Conservation (phyloP, 345 rosid genomes). For the Aquilaria malaccensis region DNA sequence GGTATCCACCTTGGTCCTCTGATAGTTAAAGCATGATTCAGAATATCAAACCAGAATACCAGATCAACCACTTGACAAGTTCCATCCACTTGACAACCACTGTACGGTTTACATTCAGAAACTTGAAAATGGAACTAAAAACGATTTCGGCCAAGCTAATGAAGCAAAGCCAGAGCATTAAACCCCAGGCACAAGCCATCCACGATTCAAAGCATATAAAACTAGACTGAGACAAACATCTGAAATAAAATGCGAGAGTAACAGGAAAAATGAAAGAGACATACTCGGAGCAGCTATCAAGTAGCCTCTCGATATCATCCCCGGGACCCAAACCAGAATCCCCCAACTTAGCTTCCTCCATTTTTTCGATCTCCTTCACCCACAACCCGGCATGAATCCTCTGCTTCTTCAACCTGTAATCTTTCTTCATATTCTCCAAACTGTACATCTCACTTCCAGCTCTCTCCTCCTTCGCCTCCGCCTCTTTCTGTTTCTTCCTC, state of each 20-base stretch:
- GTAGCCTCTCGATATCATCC: constrained; percentile 80
- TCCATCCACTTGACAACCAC: too few species aligned
- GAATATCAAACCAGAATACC: too few species aligned
- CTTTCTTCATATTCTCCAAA: constrained; percentile 81
- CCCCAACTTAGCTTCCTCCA: constrained; percentile 66
- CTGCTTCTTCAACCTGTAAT: constrained; percentile 88
- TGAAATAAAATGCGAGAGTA: neutral
- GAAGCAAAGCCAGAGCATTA: too few species aligned
- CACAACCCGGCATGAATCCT: constrained; percentile 85
- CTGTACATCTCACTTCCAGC: constrained; percentile 43
- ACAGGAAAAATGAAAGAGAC: constrained; percentile 4
- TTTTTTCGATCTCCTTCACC: constrained; percentile 86
- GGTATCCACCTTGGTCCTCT: too few species aligned
- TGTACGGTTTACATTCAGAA: too few species aligned
- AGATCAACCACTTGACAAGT: too few species aligned
- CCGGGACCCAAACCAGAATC: constrained; percentile 33
- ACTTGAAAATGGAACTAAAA: too few species aligned
- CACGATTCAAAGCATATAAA: neutral
- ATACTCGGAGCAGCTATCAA: constrained; percentile 85
- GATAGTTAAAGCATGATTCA: too few species aligned
- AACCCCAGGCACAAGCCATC: too few species aligned
- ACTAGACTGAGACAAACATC: neutral
- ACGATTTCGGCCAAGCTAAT: too few species aligned
- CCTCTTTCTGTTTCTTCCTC: constrained; percentile 16
- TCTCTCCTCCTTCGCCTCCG: constrained; percentile 19